phyloP scores from a whole-genome alignment of 768 basidiomycete species.

The Termitomyces sp. region DNA sequence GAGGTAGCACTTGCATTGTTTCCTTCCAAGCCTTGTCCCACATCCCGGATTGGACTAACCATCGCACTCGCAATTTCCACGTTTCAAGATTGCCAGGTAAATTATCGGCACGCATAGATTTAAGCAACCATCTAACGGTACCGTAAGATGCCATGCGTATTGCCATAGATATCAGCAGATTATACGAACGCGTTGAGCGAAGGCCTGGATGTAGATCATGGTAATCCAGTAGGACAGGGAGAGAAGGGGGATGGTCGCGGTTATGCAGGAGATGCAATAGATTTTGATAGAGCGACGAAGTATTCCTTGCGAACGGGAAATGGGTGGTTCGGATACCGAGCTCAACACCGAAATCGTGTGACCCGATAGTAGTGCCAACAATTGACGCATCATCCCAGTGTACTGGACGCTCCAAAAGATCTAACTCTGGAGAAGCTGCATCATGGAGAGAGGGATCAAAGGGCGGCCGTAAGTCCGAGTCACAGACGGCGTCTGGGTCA shows the following conservation, averaged over 20 bases:
- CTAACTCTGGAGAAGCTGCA: neutral
- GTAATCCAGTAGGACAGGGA: constrained; percentile 46
- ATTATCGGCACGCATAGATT: constrained; percentile 42
- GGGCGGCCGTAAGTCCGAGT: constrained; percentile 24
- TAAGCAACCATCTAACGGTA: constrained; percentile 43
- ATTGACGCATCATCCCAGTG: constrained; percentile 15
- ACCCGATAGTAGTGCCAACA: constrained; percentile 10
- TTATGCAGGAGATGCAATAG: constrained; percentile 37
- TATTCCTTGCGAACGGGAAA: constrained; percentile 30
- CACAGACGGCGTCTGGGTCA: constrained; percentile 23
- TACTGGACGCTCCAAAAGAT: neutral
- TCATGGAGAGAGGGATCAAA: constrained; percentile 24
- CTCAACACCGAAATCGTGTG: neutral
- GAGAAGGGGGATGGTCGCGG: constrained; percentile 27
- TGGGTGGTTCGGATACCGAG: neutral
- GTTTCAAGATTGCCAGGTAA: constrained; percentile 53
- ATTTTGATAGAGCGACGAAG: constrained; percentile 38
- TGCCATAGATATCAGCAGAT: constrained; percentile 44
- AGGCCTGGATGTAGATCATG: constrained; percentile 38
- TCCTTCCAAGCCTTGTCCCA: constrained; percentile 61
- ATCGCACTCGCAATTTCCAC: constrained; percentile 53
- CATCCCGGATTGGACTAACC: constrained; percentile 50
- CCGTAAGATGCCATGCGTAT: constrained; percentile 52
- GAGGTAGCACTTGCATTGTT: constrained; percentile 22
- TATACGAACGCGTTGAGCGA: constrained; percentile 45